Base-by-base conservation (phyloP, 345 rosid genomes). In the Camelina laxa region DNA sequence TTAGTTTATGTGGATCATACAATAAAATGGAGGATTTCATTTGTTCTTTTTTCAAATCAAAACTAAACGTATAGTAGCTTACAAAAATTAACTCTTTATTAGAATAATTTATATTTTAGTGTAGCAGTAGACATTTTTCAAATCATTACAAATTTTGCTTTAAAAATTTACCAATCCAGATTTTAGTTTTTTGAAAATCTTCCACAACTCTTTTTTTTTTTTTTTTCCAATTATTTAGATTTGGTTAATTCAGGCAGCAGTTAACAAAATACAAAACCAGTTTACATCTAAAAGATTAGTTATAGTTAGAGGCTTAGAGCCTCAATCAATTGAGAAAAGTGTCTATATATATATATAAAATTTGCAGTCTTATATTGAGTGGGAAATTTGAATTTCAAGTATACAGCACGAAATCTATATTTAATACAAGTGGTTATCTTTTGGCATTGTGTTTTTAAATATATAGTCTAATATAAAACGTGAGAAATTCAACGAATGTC, bases 401-500 rank as follows among this genome's bases (percentile, higher is more conserved):
- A 51, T 10, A 22, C 56, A 4, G 56, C 56, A 51, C 56, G 14
- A 51, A 31, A 8, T 57, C 63, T 16, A 22, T 35, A 35, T 17
- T 10, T 35, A 5, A 5, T 17, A 5, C 60, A 55, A 11, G 10
- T 48, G n/a, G 7, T 11, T 22, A 22, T 12, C 1, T 14, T n/a
- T 30, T 8, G 39, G 62, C 62, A 33, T 33, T 5, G 41, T 39
- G 15, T 65, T 35, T 38, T n/a, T n/a, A 9, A 22, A 27, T 7
- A 31, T 6, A 16, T 24, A 55, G 13, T 27, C 19, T 16, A 31
- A 59, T 59, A 62, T 19, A 73, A 73, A 64, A 64, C 77, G 47
- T 42, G 70, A 15, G 10, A 45, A 54, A 31, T 10, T 73, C 48
- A 55, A 20, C 41, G 53, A 50, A 50, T 39, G 53, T 51, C 16